Percentiles rank a stretch among this genome's conserved stretches.
phyloP scores from a whole-genome alignment of 73 alveolate genomes.

The Durusdinium trenchii region DNA sequence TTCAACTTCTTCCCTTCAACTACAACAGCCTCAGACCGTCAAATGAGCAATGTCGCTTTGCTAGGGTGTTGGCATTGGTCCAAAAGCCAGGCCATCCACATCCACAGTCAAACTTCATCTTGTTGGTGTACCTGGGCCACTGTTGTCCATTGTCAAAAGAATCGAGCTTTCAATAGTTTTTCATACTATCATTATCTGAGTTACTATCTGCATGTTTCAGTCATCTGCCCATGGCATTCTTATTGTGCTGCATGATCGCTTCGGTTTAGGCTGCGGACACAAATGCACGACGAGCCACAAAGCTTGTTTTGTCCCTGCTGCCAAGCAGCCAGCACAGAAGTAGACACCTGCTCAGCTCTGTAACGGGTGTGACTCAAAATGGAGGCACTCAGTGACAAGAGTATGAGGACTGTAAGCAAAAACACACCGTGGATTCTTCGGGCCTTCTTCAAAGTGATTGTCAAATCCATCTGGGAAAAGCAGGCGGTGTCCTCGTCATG shows the following conservation, averaged over 20 bases:
- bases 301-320: slow-evolving; percentile 42
- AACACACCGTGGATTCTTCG: too few relatives aligned
- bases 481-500: slow-evolving; percentile 46
- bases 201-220: neutral
- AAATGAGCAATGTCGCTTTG: neutral
- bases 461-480: slow-evolving; percentile 48
- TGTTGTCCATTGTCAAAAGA: neutral
- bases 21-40: neutral
- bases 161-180: neutral
- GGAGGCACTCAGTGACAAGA: neutral
- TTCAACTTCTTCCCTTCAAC: neutral
- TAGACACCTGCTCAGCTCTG: neutral
- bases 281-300: neutral
- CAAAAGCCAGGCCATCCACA: slow-evolving; percentile 94
- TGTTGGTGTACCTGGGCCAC: slow-evolving; percentile 44
- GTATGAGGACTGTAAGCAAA: neutral
- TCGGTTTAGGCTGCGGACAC: neutral
- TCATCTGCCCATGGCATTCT: neutral
- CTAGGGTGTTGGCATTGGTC: slow-evolving; percentile 28
- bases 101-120: slow-evolving; percentile 85
- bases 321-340: slow-evolving; percentile 66
- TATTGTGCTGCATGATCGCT: neutral
- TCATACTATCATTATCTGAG: neutral
- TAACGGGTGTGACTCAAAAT: neutral
- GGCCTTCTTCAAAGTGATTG: slow-evolving; percentile 55